Conservation (phyloP, 306 rosid genomes). For the Phaseolus lunatus region DNA sequence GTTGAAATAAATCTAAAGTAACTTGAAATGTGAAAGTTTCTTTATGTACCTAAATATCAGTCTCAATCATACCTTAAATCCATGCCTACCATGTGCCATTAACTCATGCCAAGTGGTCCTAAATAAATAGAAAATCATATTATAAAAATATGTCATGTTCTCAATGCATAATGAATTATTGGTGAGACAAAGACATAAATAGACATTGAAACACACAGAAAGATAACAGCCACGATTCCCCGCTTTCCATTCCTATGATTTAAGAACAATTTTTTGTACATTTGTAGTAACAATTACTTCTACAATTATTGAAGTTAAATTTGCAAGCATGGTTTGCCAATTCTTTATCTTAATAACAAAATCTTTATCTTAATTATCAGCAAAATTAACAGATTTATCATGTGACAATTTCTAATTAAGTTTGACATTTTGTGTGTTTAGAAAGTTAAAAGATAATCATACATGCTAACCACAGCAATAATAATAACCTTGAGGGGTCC, state of each 20-base stretch:
- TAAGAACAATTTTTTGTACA: background rate
- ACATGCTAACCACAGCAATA: background rate
- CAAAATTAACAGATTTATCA: too few relatives aligned
- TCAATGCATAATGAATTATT: background rate
- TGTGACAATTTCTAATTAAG: too few relatives aligned
- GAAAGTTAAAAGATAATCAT: background rate
- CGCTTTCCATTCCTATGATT: background rate
- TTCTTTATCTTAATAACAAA: background rate
- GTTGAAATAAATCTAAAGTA: too few relatives aligned
- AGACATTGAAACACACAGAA: background rate
- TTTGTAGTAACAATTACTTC: background rate
- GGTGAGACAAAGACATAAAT: conserved; percentile 4
- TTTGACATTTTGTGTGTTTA: too few relatives aligned
- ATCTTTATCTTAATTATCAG: background rate
- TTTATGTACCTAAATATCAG: background rate
- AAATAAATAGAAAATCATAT: background rate
- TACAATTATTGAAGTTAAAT: too few relatives aligned
- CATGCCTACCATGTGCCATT: conserved; percentile 17
- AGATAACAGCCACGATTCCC: conserved; percentile 3
- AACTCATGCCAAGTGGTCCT: background rate
- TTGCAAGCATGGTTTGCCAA: too few relatives aligned
- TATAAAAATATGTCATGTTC: background rate
- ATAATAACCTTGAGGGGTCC: background rate
- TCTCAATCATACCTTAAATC: background rate
- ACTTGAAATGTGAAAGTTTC: background rate